Base-by-base conservation (phyloP, 139 green algal species). In the Chlorella vulgaris region DNA sequence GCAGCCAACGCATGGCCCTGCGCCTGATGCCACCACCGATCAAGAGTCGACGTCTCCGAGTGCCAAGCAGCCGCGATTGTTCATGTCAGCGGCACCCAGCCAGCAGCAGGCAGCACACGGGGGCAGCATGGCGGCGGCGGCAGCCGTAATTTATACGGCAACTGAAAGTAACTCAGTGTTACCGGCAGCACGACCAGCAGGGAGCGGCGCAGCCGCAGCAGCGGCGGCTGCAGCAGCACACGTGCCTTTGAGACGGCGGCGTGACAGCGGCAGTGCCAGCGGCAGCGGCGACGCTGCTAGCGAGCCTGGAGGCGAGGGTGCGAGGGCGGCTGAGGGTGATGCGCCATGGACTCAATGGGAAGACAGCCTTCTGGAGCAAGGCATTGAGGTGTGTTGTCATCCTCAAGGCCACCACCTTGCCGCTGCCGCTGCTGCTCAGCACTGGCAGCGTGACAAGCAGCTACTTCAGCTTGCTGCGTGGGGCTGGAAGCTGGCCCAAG, bases 341-440 rank as follows among this genome's bases (percentile, higher is more conserved):
- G 21, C 68, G 7, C 51, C 70, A 8, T 86, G 82, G 82, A 69
- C 38, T 22, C 35, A 80, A 7, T 67, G 74, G 78, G 62, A 89
- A 69, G 71, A 78, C 5, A 53, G 60, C 7, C 35, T 83, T 29
- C 78, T 90, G 80, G 60, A 76, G 29, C 60, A 83, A 21, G 86
- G 84, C 36, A 39, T 84, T 42, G 43, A 75, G 73, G 66, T n/a
- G n/a, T n/a, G n/a, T n/a, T n/a, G n/a, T n/a, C n/a, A n/a, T n/a
- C n/a, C n/a, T n/a, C 55, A 65, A 35, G 74, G 4, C 26, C 26
- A 39, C 3, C 1, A 3, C 19, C 21, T 13, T 62, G 69, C 21
- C 31, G 69, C 69, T 76, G 69, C n/a, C n/a, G 42, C 69, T 63
- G 47, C 47, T 15, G n/a, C 29, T 40, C 26, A n/a, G 31, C 62